These are phyloP conservation scores for Lumnitzera racemosa DNA, from an alignment of 345 rosid genomes.

Conservation along the genomic window DNA sequence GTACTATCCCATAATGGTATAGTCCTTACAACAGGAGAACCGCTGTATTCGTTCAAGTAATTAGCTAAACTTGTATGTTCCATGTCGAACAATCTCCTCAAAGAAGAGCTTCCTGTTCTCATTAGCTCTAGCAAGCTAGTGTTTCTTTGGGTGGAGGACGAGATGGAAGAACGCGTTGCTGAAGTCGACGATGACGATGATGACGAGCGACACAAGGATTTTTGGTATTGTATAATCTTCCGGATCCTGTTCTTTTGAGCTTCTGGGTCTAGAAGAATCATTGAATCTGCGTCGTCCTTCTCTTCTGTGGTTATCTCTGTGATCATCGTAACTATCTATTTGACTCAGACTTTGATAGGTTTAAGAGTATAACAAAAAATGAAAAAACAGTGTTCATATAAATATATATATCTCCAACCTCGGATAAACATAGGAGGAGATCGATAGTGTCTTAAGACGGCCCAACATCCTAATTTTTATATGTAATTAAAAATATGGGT, in stretches of 20 bases:
- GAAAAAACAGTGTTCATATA: too few relatives aligned
- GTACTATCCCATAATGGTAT: conserved; percentile 42
- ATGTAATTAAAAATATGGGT: too few relatives aligned
- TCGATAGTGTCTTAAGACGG: too few relatives aligned
- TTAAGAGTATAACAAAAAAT: too few relatives aligned
- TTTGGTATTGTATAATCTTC: conserved; percentile 34
- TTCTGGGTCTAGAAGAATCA: too few relatives aligned
- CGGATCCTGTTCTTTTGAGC: conserved; percentile 25
- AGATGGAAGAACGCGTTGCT: conserved; percentile 17
- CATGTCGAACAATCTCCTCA: conserved; percentile 44
- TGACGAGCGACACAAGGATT: conserved; percentile 31
- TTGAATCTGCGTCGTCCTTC: conserved; percentile 12
- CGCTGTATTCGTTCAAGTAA: conserved; percentile 37
- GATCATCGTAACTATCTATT: conserved; percentile 7
- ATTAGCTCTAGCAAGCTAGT: conserved; percentile 30
- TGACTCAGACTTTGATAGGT: too few relatives aligned
- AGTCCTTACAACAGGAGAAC: conserved; percentile 30
- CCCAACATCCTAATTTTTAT: too few relatives aligned
- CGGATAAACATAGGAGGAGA: too few relatives aligned
- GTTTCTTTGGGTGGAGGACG: conserved; percentile 20
- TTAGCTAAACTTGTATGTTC: conserved; percentile 40
- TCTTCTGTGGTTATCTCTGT: conserved; percentile 35
- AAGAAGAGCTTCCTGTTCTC: conserved; percentile 37
- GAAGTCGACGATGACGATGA: conserved; percentile 9
- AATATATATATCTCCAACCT: too few relatives aligned